A percentile compares a stretch with the other conserved stretches of the same genome.
Conservation (phyloP, 805 yeast species). For the Pichia membranifaciens region DNA sequence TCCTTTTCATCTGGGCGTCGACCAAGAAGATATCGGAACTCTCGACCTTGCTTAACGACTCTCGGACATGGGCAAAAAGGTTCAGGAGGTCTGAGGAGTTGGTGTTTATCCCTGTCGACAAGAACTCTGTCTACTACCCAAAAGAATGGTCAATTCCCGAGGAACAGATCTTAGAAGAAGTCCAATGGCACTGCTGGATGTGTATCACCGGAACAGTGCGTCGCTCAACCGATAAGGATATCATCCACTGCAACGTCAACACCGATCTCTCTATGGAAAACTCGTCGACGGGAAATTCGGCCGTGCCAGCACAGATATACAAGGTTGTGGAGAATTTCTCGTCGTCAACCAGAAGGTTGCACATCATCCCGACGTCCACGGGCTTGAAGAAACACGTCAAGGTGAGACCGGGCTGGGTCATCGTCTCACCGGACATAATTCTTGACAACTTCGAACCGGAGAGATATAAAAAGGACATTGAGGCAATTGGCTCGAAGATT, state of each 20-base stretch:
- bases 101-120: slow-evolving; percentile 70
- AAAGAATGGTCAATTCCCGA: slow-evolving; percentile 39
- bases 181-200: slow-evolving; percentile 98
- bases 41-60: slow-evolving; percentile 39
- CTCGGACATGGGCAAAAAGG: slow-evolving; percentile 43
- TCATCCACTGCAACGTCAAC: slow-evolving; percentile 88
- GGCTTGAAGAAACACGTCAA: slow-evolving; percentile 60
- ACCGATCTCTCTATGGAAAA: slow-evolving; percentile 79
- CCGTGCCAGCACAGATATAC: slow-evolving; percentile 73
- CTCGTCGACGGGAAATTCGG: slow-evolving; percentile 33
- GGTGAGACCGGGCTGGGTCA: slow-evolving; percentile 85
- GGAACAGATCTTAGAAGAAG: slow-evolving; percentile 53
- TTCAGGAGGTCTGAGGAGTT: slow-evolving; percentile 88
- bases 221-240: slow-evolving; percentile 73
- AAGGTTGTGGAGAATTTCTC: slow-evolving; percentile 84
- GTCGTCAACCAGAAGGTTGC: slow-evolving; percentile 73
- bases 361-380: slow-evolving; percentile 71
- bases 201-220: slow-evolving; percentile 93
- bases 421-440: slow-evolving; percentile 77
- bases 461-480: slow-evolving; percentile 40
- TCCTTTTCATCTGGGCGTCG: slow-evolving; percentile 83
- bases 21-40: slow-evolving; percentile 63
- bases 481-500: slow-evolving; percentile 45
- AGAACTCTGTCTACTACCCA: slow-evolving; percentile 61
- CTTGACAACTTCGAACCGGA: slow-evolving; percentile 59